Evolutionary conservation across 2,329 filamentous ascomycete species (phyloP), one percentile per base, ranked within the genome.

Genomic region (Zasmidium citrigriseum): DNA sequence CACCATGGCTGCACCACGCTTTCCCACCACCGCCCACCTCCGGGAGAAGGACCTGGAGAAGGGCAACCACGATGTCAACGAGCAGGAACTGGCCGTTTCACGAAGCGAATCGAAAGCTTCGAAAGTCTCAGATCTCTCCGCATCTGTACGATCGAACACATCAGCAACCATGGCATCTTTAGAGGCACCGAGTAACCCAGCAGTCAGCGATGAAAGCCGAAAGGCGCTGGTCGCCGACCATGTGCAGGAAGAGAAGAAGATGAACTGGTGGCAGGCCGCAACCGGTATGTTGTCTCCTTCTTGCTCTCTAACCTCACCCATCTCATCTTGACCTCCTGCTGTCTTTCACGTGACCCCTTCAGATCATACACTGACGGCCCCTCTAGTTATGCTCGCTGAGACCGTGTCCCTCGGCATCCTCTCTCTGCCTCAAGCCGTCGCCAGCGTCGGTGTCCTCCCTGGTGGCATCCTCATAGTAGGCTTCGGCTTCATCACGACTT

Each of bases 371-470:
- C 4, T n/a, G n/a, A n/a, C n/a, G n/a, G n/a, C n/a, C 25, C 22
- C 22, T 21, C 12, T 29, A 68, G 67, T 67, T n/a, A 63, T 85
- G 80, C 78, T 85, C 38, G 83, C 83, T n/a, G 83, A 85, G 66
- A 84, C 82, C 12, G 80, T 85, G 23, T 83, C 81, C 16, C 73
- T 85, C 4, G 83, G 83, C 23, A 81, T 85, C 29, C 75, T 86
- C 10, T 82, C 81, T 1, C 71, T 86, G 5, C 83, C 83, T 2
- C 75, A 78, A 47, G 80, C 80, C 2, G 76, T 85, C 12, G 80
- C 82, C 1, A 72, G 73, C 4, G 68, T 86, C 46, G 83, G 83
- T 9, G 70, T 70, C 27, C 56, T 73, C 10, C 63, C 68, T 1
- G 82, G 82, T 12, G 68, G 84, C 14, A 76, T 87, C 50, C 72